phyloP scores from a whole-genome alignment of 2,329 filamentous ascomycete genomes.

The Microdochium trichocladiopsis region DNA sequence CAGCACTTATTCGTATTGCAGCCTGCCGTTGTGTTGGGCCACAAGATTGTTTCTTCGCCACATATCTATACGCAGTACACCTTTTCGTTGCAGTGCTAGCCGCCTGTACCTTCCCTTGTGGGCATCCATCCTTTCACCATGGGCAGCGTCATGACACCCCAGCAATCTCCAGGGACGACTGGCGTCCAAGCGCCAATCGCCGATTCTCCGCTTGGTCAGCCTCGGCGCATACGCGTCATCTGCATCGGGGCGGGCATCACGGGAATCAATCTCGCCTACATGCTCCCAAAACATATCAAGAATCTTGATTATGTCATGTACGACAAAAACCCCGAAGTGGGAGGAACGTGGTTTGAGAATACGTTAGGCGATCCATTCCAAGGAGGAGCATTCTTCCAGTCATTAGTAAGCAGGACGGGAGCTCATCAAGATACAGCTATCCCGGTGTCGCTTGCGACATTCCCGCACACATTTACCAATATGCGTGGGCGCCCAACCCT shows the following conservation, averaged over 20 bases:
- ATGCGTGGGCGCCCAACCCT: conserved; percentile 4
- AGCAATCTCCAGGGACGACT: no score
- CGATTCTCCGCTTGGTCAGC: neutral
- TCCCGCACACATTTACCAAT: conserved; percentile 12
- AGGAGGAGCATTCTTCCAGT: neutral
- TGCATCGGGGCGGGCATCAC: neutral
- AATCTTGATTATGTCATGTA: neutral
- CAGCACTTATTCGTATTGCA: no score
- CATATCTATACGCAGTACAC: no score
- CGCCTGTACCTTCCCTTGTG: no score
- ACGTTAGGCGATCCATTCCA: neutral
- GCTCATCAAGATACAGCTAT: conserved; percentile 8
- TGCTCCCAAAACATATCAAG: neutral
- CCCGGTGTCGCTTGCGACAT: conserved; percentile 15
- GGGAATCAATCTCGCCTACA: neutral
- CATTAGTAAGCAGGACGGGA: neutral
- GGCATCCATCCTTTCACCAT: no score
- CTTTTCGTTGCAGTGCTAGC: no score
- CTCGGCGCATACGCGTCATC: neutral
- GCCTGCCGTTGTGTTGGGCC: no score
- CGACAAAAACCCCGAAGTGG: neutral
- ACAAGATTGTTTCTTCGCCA: no score
- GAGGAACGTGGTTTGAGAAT: neutral
- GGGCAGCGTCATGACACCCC: no score
- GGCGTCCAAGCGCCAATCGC: no score